Percentiles rank a stretch among this genome's conserved stretches.
These are phyloP conservation scores for Ephemerocybe angulata DNA, from an alignment of 768 basidiomycete species.

Conservation along the genomic window DNA sequence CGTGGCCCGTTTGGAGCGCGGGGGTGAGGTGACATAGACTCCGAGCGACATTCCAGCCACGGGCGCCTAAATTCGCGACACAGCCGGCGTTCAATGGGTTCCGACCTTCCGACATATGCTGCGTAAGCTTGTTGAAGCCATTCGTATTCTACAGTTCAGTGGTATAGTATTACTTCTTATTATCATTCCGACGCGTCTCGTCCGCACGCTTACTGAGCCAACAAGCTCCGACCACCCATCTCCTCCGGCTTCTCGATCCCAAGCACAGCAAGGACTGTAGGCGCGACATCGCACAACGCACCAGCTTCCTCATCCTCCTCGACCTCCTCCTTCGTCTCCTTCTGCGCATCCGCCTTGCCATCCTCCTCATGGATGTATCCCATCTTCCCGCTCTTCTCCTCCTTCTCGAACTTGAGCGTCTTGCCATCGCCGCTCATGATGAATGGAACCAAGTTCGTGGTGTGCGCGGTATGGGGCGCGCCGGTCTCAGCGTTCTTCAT, in stretches of 20 bases:
- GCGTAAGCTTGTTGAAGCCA: no score
- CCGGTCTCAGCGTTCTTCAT: slow-evolving; percentile 84
- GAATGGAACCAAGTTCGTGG: slow-evolving; percentile 87
- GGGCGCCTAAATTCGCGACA: no score
- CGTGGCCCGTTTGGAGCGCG: no score
- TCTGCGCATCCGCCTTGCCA: slow-evolving; percentile 41
- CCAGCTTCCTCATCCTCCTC: slow-evolving; percentile 57
- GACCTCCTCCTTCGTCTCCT: slow-evolving; percentile 43
- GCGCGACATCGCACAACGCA: slow-evolving; percentile 87
- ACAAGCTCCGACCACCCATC: slow-evolving; percentile 5
- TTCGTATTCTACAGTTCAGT: no score
- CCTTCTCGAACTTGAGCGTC: slow-evolving; percentile 53
- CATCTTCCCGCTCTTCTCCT: slow-evolving; percentile 47
- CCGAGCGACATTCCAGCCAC: no score
- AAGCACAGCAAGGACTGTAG: slow-evolving; percentile 79
- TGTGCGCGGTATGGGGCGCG: slow-evolving; percentile 88
- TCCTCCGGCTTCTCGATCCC: slow-evolving; percentile 20
- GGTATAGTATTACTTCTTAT: background rate
- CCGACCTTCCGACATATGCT: no score
- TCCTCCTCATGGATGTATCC: background rate
- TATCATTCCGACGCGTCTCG: background rate
- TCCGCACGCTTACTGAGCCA: slow-evolving; percentile 1
- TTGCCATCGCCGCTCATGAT: slow-evolving; percentile 67
- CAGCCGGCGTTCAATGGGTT: no score
- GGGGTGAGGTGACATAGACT: no score